These are phyloP conservation scores for Globisporangium heterothallicum DNA, from an alignment of 352 stramenopile species.

Conservation along the genomic window DNA sequence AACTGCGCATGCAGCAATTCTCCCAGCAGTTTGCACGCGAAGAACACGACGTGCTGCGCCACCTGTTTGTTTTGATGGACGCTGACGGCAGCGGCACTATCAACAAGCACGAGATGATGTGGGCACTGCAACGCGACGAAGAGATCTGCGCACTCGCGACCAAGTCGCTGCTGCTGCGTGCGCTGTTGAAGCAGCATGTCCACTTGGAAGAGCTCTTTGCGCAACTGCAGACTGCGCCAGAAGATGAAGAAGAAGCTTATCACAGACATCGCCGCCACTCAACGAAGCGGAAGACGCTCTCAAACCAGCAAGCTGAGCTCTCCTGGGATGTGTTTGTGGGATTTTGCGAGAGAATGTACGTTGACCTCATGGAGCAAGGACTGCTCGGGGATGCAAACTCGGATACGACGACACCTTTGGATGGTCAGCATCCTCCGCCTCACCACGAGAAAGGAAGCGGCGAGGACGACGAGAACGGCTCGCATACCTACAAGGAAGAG, in stretches of 20 bases:
- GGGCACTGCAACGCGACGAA: conserved; percentile 54
- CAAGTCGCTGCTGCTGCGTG: conserved; percentile 35
- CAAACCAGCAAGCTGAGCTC: too few species aligned
- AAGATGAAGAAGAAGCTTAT: not conserved
- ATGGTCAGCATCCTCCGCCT: too few species aligned
- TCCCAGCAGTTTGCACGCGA: conserved; percentile 25
- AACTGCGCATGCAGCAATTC: conserved; percentile 2
- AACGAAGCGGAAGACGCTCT: too few species aligned
- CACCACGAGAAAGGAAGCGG: too few species aligned
- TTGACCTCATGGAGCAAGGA: conserved; percentile 34
- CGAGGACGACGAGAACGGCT: not conserved
- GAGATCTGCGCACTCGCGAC: conserved; percentile 45
- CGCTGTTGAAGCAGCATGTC: conserved; percentile 52
- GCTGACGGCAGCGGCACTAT: conserved; percentile 56
- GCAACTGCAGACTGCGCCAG: too few species aligned
- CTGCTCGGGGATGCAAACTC: conserved; percentile 14
- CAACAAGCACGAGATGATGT: conserved; percentile 57
- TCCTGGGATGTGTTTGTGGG: conserved; percentile 47
- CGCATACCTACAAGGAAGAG: conserved; percentile 14
- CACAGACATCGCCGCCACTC: not conserved
- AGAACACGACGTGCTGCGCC: conserved; percentile 28
- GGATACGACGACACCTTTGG: too few species aligned
- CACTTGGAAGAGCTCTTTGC: conserved; percentile 26
- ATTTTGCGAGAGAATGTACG: conserved; percentile 44
- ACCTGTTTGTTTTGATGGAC: conserved; percentile 64